A percentile compares a stretch with the other conserved stretches of the same genome.
These are phyloP conservation scores for Pyrrhoderma noxium DNA, from an alignment of 1,284 basidiomycete species.

Conservation along the genomic window DNA sequence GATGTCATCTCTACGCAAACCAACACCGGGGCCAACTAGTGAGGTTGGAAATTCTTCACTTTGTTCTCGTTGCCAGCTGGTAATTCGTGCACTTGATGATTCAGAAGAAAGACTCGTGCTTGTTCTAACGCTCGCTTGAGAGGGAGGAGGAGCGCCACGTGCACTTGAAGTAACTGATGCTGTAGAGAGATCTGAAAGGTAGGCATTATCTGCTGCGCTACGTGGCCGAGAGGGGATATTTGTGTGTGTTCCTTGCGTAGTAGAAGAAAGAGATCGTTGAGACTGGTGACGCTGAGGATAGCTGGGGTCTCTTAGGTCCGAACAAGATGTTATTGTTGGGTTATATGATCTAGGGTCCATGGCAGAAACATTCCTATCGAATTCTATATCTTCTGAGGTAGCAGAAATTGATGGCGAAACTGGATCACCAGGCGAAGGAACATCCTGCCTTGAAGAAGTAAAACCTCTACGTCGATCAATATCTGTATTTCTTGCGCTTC, in stretches of 20 bases:
- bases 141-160: not conserved
- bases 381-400: not conserved
- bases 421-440: not conserved
- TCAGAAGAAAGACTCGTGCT: not conserved
- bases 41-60: not conserved
- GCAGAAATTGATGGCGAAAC: constrained; percentile 3
- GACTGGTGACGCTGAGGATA: too few species aligned
- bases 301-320: too few species aligned
- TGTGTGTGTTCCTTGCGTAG: not conserved
- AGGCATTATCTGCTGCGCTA: constrained; percentile 3
- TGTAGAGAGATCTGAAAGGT: constrained; percentile 1
- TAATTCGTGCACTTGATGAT: not conserved
- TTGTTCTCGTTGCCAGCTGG: not conserved
- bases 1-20: too few species aligned
- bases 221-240: not conserved
- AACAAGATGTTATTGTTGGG: not conserved
- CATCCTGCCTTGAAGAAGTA: not conserved
- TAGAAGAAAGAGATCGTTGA: too few species aligned
- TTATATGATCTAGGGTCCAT: too few species aligned
- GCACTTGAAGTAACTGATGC: not conserved
- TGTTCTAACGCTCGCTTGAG: not conserved
- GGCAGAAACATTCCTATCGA: too few species aligned
- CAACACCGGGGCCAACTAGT: not conserved
- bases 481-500: too few species aligned
- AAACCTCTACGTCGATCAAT: too few species aligned